Conservation (phyloP, 2,329 filamentous ascomycete genomes). For the Immersiporthe knoxdaviesiana region DNA sequence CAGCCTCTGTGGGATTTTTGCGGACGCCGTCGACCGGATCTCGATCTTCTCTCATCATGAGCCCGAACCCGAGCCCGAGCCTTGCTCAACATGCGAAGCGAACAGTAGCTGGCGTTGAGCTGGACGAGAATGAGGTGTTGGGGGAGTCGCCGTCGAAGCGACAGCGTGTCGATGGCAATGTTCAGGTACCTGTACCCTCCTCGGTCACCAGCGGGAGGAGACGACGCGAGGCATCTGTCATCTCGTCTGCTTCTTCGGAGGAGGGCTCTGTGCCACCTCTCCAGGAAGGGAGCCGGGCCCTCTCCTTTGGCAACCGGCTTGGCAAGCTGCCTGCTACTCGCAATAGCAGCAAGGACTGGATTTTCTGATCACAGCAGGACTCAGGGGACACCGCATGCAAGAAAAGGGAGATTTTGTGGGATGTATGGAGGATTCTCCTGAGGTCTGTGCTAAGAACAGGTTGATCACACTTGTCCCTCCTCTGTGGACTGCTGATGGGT, state of each 20-base stretch:
- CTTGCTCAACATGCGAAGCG: not conserved
- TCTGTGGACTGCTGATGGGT: not conserved
- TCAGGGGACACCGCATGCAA: not conserved
- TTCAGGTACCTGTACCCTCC: not conserved
- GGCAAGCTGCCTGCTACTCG: slow-evolving; percentile 1
- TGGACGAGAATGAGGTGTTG: not conserved
- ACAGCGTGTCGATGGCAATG: not conserved
- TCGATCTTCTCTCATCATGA: slow-evolving; percentile 9
- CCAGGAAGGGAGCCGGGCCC: not conserved
- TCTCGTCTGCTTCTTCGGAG: not conserved
- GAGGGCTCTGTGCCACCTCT: not conserved
- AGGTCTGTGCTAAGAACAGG: not conserved
- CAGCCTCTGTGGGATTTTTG: not conserved
- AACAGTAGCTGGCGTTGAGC: not conserved
- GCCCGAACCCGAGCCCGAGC: slow-evolving; percentile 12
- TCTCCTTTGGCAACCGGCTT: slow-evolving; percentile 1
- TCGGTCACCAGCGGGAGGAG: not conserved
- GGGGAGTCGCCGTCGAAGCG: not conserved
- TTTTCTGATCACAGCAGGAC: not conserved
- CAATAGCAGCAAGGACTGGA: not conserved
- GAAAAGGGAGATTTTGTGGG: not conserved
- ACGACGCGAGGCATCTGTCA: not conserved
- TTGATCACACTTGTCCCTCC: not conserved
- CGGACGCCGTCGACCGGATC: not conserved
- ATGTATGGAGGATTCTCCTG: not conserved